Conservation (phyloP, 73 alveolate species). For the Stentor roeselii region DNA sequence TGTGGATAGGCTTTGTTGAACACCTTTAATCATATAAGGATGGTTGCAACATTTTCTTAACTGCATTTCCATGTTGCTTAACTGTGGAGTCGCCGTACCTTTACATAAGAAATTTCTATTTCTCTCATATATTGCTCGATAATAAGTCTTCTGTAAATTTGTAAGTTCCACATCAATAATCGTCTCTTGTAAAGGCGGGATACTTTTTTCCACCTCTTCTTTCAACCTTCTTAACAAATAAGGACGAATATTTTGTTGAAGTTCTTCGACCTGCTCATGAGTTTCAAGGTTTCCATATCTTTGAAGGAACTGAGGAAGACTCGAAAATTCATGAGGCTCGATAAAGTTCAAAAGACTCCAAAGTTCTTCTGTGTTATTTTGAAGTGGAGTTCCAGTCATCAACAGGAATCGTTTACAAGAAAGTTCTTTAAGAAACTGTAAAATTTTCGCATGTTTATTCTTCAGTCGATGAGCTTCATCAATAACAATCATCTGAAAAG, state of each 20-base stretch:
- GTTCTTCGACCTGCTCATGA: constrained; percentile 62
- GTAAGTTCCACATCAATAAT: constrained; percentile 93
- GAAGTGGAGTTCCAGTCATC: constrained; percentile 93
- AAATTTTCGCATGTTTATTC: constrained; percentile 90
- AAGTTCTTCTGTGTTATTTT: constrained; percentile 96
- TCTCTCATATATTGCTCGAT: constrained; percentile 85
- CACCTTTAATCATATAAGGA: constrained; percentile 81
- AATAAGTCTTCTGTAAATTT: constrained; percentile 70
- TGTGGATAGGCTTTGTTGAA: constrained; percentile 44
- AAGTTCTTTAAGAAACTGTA: constrained; percentile 77
- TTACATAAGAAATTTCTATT: constrained; percentile 57
- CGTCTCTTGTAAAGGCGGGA: constrained; percentile 93
- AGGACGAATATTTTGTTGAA: constrained; percentile 80
- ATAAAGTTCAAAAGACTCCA: constrained; percentile 94
- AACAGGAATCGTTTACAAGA: constrained; percentile 89
- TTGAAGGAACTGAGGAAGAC: background rate
- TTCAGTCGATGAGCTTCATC: constrained; percentile 99
- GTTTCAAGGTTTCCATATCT: constrained; percentile 75
- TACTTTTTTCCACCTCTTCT: constrained; percentile 92
- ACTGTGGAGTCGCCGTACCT: constrained; percentile 69
- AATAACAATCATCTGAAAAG: constrained; percentile 87
- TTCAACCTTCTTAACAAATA: constrained; percentile 94
- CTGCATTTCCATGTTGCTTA: constrained; percentile 80
- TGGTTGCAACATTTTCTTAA: constrained; percentile 98
- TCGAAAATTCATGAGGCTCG: constrained; percentile 80